Evolutionary conservation across 2,329 filamentous ascomycete genomes (phyloP), one percentile per base, ranked within the genome.

Genomic region (Ustulina deusta): DNA sequence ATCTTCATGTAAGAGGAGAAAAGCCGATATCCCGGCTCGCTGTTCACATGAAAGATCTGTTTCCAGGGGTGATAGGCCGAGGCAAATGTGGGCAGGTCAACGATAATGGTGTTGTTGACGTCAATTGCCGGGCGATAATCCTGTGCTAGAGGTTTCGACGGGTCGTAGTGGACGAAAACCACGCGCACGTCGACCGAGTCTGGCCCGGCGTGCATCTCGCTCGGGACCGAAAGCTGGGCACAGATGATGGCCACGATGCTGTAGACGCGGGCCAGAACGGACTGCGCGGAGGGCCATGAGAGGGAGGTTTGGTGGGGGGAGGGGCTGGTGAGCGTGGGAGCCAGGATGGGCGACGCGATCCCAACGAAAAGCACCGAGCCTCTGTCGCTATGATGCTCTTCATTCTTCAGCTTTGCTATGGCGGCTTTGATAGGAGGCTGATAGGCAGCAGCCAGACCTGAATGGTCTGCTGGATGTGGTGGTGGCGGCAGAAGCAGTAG

Each of bases 121-220:
- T 82, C 79, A 61, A 82, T 81, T 2, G 74, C 77, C 0, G 80
- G 78, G 3, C 78, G 77, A 25, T 74, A 76, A 40, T 81, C 80
- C 1, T 72, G 68, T 0, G 74, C 65, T 27, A 79, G 80, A 7
- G 74, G 73, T 29, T 76, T 75, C 1, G 74, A 76, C 13, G 72
- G 77, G 62, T 83, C 80, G 77, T 91, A 87, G 69, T 94, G 89
- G 44, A 97, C 81, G 36, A 97, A 84, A 32, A 97, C 75, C 17
- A 97, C 82, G 4, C 93, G 88, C 0, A 88, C 85, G 79, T 97
- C 93, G 17, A 97, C 87, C 27, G 92, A 91, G 52, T 89, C 89
- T 0, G 88, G 85, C 40, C 88, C 87, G 15, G 81, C 83, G 48
- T 81, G 79, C 6, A 82, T 87, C 83, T 80, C 93, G 77, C 79